Evolutionary conservation across 2,329 filamentous ascomycete genomes (phyloP), one percentile per base, ranked within the genome.

Genomic region (Fusarium brevicatenulatum): DNA sequence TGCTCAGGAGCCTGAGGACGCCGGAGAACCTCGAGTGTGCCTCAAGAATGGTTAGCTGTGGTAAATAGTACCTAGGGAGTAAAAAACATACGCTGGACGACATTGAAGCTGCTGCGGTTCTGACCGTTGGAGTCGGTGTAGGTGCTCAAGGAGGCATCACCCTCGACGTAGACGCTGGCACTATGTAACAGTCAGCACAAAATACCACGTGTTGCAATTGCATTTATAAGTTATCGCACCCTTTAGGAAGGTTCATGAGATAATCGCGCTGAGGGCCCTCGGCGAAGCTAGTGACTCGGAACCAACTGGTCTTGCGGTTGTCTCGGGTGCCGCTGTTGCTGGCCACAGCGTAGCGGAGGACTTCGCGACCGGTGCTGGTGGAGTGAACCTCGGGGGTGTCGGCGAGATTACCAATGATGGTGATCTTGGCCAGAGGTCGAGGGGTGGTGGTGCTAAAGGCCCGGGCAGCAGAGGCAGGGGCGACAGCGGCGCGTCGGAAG

Each of bases 391-490:
- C 95, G 66, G 96, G 95, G 59, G 90, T 88, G 77, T 91, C 89
- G 69, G 89, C 94, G 57, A 99, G 90, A 82, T 95, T 92, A 80
- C 96, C 96, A 76, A 98, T 88, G 82, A 99, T 86, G 78, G 91
- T 92, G 86, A 99, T 92, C 83, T 91, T 92, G 76, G 96, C 93
- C 75, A 96, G 79, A 71, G 87, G 84, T 71, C 89, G 88, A 55
- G 89, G 82, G 44, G 90, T 85, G 49, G 92, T 91, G 77, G 91
- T 91, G 85, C 91, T 94, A 89, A 98, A 97, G 79, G 91, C 84
- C 83, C 94, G 94, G 76, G 87, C 80, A 71, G 84, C 77, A 65
- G 84, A 76, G 75, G 81, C 84, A 80, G 85, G 84, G 80, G 83
- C 83, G 80, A 84, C 81, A 77, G 76, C 83, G 84, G 84, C 83